Percentiles rank a stretch among this genome's conserved stretches.
phyloP scores from a whole-genome alignment of 257 asterid species.

The Jaltomata sinuosa region DNA sequence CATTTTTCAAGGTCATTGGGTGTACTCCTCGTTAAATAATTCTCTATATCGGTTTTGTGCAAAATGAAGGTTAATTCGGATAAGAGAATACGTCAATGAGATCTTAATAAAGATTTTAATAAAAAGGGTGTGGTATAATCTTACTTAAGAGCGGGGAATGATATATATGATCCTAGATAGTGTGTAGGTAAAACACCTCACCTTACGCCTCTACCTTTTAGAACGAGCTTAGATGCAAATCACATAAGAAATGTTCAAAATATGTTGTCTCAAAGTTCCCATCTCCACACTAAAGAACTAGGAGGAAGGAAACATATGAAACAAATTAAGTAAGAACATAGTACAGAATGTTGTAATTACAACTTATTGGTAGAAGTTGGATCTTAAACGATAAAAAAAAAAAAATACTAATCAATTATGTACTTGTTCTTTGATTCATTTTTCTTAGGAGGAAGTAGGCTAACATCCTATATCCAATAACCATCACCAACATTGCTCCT shows the following conservation, averaged over 20 bases:
- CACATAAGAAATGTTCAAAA: neutral
- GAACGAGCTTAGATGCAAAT: neutral
- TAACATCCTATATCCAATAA: conserved; percentile 25
- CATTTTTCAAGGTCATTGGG: too few species aligned
- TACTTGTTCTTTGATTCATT: conserved; percentile 13
- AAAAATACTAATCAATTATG: neutral
- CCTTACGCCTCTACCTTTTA: neutral
- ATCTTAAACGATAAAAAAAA: neutral
- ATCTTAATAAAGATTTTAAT: too few species aligned
- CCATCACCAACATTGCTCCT: conserved; percentile 36
- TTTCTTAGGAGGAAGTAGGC: conserved; percentile 26
- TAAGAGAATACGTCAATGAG: too few species aligned
- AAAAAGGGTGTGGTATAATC: too few species aligned
- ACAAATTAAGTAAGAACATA: neutral
- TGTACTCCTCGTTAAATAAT: too few species aligned
- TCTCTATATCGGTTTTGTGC: too few species aligned
- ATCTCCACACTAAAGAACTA: neutral
- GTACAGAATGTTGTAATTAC: neutral
- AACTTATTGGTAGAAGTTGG: neutral
- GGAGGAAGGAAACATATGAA: neutral
- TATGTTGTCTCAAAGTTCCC: neutral
- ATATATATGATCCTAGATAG: too few species aligned
- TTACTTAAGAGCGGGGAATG: too few species aligned
- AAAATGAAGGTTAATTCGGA: too few species aligned
- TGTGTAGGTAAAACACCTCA: too few species aligned